A percentile compares a stretch with the other conserved stretches of the same genome.
Conservation (phyloP, 345 rosid species). For the Cochlearia excelsa region DNA sequence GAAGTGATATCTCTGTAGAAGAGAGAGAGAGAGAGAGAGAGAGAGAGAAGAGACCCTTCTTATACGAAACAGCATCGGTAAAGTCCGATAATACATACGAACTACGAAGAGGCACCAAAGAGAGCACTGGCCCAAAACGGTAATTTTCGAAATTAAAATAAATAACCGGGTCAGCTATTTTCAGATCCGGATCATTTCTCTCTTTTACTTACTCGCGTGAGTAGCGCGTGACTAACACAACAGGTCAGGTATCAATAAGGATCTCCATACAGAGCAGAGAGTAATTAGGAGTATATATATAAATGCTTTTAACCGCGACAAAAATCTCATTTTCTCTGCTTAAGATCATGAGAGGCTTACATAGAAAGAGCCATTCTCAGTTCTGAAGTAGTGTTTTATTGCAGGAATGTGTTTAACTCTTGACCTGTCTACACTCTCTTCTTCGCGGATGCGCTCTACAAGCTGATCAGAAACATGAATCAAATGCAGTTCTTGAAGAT, state of each 20-base stretch:
- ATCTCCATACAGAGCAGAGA: background rate
- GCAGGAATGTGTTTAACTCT: conserved; percentile 32
- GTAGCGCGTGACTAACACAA: conserved; percentile 16
- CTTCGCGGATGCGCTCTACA: conserved; percentile 23
- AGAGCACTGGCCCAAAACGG: conserved; percentile 26
- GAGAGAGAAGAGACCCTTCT: conserved; percentile 17
- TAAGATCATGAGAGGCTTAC: conserved; percentile 29
- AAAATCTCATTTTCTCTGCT: background rate
- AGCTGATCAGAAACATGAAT: conserved; percentile 29
- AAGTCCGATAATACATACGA: conserved; percentile 13
- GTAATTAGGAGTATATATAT: too few relatives aligned
- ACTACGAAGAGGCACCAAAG: conserved; percentile 17
- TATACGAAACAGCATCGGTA: conserved; percentile 11
- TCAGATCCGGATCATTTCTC: conserved; percentile 34
- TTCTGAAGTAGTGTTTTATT: conserved; percentile 25
- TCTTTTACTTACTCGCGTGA: background rate
- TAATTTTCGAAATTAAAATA: background rate
- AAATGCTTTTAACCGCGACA: conserved; percentile 2
- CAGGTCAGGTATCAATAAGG: background rate
- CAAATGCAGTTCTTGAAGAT: conserved; percentile 29
- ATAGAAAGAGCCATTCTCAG: conserved; percentile 29
- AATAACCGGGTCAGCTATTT: conserved; percentile 31
- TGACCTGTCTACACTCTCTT: conserved; percentile 17
- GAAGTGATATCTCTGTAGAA: conserved; percentile 4
- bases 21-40: conserved; percentile 6